phyloP scores from a whole-genome alignment of 768 basidiomycete genomes.

The Hypsizygus marmoreus region DNA sequence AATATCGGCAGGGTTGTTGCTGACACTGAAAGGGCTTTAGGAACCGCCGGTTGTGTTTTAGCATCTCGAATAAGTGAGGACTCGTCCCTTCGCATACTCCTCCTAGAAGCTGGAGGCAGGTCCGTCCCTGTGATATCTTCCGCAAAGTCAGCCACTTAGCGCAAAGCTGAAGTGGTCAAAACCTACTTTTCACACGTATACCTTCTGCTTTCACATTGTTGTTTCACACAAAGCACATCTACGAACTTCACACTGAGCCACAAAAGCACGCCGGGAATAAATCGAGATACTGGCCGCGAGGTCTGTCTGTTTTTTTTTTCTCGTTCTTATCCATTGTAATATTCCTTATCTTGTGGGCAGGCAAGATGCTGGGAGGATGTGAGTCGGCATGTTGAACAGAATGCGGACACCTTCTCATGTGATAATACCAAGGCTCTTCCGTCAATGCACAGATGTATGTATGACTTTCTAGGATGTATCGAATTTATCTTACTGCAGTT shows the following conservation, averaged over 20 bases:
- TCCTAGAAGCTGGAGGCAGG: slow-evolving; percentile 67
- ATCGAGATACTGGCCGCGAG: slow-evolving; percentile 65
- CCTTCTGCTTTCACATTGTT: slow-evolving; percentile 46
- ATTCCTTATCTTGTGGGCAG: slow-evolving; percentile 31
- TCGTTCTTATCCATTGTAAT: not conserved
- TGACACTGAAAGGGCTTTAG: slow-evolving; percentile 26
- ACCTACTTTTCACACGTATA: slow-evolving; percentile 39
- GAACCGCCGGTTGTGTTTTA: slow-evolving; percentile 63
- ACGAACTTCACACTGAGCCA: slow-evolving; percentile 56
- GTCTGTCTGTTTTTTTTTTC: slow-evolving; percentile 32
- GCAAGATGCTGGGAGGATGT: slow-evolving; percentile 76
- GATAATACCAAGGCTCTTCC: slow-evolving; percentile 50
- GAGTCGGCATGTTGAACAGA: too few species aligned
- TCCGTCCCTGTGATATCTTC: slow-evolving; percentile 19
- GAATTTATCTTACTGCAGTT: not conserved
- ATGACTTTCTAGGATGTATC: not conserved
- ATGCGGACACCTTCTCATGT: too few species aligned
- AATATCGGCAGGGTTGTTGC: not conserved
- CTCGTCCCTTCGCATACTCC: slow-evolving; percentile 50
- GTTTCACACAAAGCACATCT: slow-evolving; percentile 51
- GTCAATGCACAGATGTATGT: slow-evolving; percentile 60
- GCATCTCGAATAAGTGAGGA: slow-evolving; percentile 62
- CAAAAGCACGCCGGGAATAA: slow-evolving; percentile 50
- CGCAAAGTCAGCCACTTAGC: too few species aligned
- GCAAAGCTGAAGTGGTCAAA: slow-evolving; percentile 40